Evolutionary conservation across 805 yeast species (phyloP).

Genomic region (Pichia cabralensis): DNA sequence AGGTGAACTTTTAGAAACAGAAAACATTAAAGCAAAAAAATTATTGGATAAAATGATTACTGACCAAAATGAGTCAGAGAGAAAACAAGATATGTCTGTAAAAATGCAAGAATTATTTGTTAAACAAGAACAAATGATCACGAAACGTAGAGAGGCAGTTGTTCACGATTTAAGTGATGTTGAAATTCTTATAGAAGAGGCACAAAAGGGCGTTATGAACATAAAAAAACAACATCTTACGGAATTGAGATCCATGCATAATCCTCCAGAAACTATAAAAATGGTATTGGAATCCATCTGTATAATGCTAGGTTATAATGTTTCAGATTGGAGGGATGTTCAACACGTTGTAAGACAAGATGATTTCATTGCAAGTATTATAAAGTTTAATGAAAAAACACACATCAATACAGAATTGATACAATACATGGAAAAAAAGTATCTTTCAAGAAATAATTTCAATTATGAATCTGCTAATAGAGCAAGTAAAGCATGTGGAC

Average conservation of each 20-base stretch:
- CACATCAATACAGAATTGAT: conserved; percentile 49
- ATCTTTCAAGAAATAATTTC: conserved; percentile 53
- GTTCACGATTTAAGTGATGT: conserved; percentile 59
- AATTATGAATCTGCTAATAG: conserved; percentile 68
- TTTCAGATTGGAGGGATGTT: conserved; percentile 70
- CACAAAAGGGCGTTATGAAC: conserved; percentile 81
- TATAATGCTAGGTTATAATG: conserved; percentile 62
- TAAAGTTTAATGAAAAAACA: conserved; percentile 54
- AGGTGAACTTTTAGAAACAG: conserved; percentile 36
- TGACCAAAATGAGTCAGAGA: conserved; percentile 87
- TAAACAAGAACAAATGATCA: conserved; percentile 54
- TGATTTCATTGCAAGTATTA: conserved; percentile 78
- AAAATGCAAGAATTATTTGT: conserved; percentile 63
- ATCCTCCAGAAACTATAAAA: conserved; percentile 85
- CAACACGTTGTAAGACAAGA: conserved; percentile 72
- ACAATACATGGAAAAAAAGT: conserved; percentile 44
- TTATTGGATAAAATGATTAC: conserved; percentile 68
- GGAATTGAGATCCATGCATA: conserved; percentile 78
- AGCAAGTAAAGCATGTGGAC: conserved; percentile 95
- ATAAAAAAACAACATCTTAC: conserved; percentile 88
- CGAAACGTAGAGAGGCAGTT: conserved; percentile 43
- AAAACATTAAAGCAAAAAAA: conserved; percentile 58
- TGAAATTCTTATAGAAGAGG: conserved; percentile 78
- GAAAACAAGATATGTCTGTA: conserved; percentile 77
- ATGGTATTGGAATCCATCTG: conserved; percentile 84